A percentile compares a stretch with the other conserved stretches of the same genome.
phyloP scores from a whole-genome alignment of 352 stramenopile genomes.

The Phytophthora chlamydospora region DNA sequence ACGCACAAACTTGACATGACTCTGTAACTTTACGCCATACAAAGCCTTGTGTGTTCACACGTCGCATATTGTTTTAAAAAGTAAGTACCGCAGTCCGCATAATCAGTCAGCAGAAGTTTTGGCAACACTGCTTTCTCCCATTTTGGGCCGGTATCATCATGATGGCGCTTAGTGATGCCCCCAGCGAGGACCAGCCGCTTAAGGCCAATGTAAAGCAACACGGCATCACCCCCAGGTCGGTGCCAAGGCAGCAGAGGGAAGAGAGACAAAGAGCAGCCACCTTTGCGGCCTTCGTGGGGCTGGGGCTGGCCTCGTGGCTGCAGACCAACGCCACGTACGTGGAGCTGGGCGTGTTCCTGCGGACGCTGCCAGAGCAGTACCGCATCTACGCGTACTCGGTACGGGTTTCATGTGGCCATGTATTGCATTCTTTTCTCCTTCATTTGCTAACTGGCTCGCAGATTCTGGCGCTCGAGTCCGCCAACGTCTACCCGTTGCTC shows the following conservation, averaged over 20 bases:
- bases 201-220: slow-evolving; percentile 3
- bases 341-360: slow-evolving; percentile 63
- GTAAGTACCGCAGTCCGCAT: no score
- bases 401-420: not conserved
- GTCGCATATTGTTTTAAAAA: no score
- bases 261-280: slow-evolving; percentile 29
- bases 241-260: not conserved
- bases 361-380: slow-evolving; percentile 64
- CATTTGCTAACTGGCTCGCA: slow-evolving; percentile 13
- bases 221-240: not conserved
- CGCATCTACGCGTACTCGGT: slow-evolving; percentile 77
- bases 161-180: slow-evolving; percentile 6
- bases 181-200: slow-evolving; percentile 6
- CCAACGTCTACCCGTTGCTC: slow-evolving; percentile 73
- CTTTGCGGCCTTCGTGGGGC: slow-evolving; percentile 60
- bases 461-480: slow-evolving; percentile 73
- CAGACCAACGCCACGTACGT: slow-evolving; percentile 73
- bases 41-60: no score
- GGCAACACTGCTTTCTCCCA: no score
- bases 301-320: slow-evolving; percentile 69
- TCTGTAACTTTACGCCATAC: no score
- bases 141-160: not conserved
- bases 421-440: not conserved
- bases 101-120: no score
- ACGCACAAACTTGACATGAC: no score